Conservation (phyloP, 2,329 filamentous ascomycete species). For the Fusarium irregulare region DNA sequence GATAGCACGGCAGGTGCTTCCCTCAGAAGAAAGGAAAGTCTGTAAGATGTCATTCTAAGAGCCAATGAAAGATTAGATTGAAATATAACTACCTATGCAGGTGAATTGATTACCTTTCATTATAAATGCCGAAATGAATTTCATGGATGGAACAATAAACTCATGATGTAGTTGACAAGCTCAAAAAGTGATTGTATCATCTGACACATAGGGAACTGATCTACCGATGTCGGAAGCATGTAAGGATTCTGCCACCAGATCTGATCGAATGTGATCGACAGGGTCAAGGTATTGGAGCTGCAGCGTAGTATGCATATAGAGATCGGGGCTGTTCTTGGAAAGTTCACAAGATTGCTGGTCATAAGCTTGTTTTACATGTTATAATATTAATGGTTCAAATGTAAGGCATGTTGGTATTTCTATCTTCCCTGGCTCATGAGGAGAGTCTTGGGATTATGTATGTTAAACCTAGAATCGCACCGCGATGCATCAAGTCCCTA, state of each 20-base stretch:
- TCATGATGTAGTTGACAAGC: neutral
- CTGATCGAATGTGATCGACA: conserved; percentile 2
- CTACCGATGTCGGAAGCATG: conserved; percentile 1
- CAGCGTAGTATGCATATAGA: neutral
- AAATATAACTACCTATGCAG: neutral
- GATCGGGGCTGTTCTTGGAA: neutral
- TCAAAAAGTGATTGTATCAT: neutral
- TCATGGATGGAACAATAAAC: neutral
- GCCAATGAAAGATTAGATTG: neutral
- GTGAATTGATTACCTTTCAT: neutral
- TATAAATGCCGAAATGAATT: neutral
- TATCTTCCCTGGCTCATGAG: conserved; percentile 8
- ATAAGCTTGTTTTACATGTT: neutral
- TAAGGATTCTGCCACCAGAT: neutral
- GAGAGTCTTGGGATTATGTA: neutral
- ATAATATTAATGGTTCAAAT: neutral
- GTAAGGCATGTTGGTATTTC: conserved; percentile 30
- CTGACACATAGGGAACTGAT: neutral
- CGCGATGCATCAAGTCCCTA: neutral
- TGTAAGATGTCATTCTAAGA: too few relatives aligned
- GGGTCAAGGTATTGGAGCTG: neutral
- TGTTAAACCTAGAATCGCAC: conserved; percentile 9
- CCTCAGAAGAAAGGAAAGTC: neutral
- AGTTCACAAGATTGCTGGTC: neutral
- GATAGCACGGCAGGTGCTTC: neutral